Conservation (phyloP, 495 filamentous ascomycete species). For the Aspergillus affinis region DNA sequence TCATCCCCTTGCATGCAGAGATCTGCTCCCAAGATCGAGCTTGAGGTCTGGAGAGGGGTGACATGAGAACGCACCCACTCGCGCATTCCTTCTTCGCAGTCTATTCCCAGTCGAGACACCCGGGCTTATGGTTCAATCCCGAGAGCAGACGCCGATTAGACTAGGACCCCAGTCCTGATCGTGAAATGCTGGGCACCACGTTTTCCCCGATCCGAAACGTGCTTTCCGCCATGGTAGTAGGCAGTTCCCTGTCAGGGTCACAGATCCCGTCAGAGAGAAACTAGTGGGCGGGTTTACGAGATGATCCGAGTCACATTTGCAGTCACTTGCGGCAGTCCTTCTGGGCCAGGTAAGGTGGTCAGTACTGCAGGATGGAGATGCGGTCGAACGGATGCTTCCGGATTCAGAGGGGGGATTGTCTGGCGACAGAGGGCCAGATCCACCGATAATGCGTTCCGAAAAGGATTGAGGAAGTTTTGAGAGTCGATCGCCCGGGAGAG, state of each 20-base stretch:
- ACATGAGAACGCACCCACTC: not conserved
- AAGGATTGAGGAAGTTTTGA: not conserved
- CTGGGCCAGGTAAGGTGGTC: not conserved
- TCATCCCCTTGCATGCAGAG: not conserved
- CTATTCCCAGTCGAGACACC: not conserved
- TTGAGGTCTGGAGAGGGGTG: not conserved
- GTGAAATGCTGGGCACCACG: not conserved
- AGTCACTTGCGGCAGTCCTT: not conserved
- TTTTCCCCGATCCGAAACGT: not conserved
- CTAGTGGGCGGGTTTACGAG: not conserved
- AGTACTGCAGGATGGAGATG: not conserved
- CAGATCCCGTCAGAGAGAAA: not conserved
- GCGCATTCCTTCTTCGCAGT: not conserved
- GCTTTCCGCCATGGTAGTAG: not conserved
- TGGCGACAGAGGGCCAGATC: not conserved
- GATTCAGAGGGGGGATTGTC: not conserved
- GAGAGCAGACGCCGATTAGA: not conserved
- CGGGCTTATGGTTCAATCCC: not conserved
- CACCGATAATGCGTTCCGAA: not conserved
- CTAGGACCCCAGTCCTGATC: not conserved
- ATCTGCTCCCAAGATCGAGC: not conserved
- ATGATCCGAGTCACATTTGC: not conserved
- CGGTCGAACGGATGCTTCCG: conserved; percentile 2
- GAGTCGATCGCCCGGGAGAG: not conserved
- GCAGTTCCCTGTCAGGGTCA: not conserved